Percentiles rank a stretch among this genome's conserved stretches.
Evolutionary conservation across 768 basidiomycete genomes (phyloP).

Genomic region (Termitomyces bulborhizus): DNA sequence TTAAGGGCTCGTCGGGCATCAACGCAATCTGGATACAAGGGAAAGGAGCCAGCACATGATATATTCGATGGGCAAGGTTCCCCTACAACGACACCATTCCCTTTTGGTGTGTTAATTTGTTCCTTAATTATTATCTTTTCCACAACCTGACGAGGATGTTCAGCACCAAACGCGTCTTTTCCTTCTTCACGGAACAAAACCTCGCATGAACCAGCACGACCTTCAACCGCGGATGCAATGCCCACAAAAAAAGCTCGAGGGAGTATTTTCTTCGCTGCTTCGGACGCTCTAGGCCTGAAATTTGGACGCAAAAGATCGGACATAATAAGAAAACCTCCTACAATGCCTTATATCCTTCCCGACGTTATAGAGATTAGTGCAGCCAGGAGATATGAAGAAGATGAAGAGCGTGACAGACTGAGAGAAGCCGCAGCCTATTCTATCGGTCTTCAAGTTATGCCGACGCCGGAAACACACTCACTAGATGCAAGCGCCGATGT

Average conservation of each 20-base stretch:
- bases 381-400: constrained; percentile 49
- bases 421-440: constrained; percentile 72
- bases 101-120: constrained; percentile 14
- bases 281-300: constrained; percentile 44
- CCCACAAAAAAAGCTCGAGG: constrained; percentile 29
- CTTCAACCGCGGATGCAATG: constrained; percentile 18
- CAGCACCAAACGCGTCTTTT: constrained; percentile 12
- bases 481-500: constrained; percentile 28
- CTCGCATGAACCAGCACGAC: constrained; percentile 14
- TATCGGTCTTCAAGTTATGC: constrained; percentile 57
- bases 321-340: constrained; percentile 23
- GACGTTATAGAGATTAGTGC: constrained; percentile 72
- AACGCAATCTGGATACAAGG: constrained; percentile 23
- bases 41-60: constrained; percentile 21
- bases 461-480: constrained; percentile 32
- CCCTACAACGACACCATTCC: constrained; percentile 11
- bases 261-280: constrained; percentile 47
- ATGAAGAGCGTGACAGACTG: constrained; percentile 69
- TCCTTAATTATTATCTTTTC: constrained; percentile 1
- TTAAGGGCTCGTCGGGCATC: constrained; percentile 19
- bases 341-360: constrained; percentile 42
- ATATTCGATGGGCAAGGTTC: constrained; percentile 15
- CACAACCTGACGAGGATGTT: constrained; percentile 1
- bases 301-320: constrained; percentile 40
- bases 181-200: constrained; percentile 20